Conservation (phyloP, 208 protist species). For the Novymonas esmeraldas region DNA sequence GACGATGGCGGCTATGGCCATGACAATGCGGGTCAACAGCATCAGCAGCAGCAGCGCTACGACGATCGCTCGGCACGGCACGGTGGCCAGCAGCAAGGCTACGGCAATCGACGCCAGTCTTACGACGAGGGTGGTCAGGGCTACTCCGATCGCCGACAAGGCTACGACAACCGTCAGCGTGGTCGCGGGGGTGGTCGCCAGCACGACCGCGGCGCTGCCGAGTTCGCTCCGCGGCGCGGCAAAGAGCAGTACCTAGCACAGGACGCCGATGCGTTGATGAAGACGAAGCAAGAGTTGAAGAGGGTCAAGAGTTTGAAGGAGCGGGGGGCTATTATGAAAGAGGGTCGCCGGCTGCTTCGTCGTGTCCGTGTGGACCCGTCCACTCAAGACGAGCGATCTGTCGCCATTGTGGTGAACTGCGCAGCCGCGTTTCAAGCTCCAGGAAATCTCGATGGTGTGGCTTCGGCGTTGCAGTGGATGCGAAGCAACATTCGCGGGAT, state of each 20-base stretch:
- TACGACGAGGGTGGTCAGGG: not conserved
- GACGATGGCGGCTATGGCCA: too few relatives aligned
- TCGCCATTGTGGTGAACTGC: conserved; percentile 77
- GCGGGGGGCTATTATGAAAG: conserved; percentile 40
- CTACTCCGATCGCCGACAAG: conserved; percentile 1
- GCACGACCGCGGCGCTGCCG: conserved; percentile 7
- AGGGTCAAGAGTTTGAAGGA: conserved; percentile 57
- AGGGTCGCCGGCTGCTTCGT: conserved; percentile 60
- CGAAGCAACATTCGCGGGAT: conserved; percentile 59
- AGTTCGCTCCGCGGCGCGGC: not conserved
- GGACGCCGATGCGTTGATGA: conserved; percentile 56
- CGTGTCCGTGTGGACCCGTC: conserved; percentile 71
- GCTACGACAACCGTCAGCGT: conserved; percentile 8
- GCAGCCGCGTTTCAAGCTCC: conserved; percentile 56
- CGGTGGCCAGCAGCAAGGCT: conserved; percentile 14
- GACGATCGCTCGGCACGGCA: conserved; percentile 1
- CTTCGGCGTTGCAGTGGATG: conserved; percentile 70
- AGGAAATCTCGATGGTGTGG: conserved; percentile 41
- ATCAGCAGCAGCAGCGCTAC: conserved; percentile 14
- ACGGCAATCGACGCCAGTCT: not conserved
- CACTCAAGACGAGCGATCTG: conserved; percentile 81
- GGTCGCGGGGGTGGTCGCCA: not conserved
- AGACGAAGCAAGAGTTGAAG: conserved; percentile 72
- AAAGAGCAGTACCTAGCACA: conserved; percentile 43
- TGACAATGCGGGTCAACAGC: too few relatives aligned